A percentile compares a stretch with the other conserved stretches of the same genome.
Evolutionary conservation across 139 green algal genomes (phyloP).

Genomic region (Ettlia oleoabundans): DNA sequence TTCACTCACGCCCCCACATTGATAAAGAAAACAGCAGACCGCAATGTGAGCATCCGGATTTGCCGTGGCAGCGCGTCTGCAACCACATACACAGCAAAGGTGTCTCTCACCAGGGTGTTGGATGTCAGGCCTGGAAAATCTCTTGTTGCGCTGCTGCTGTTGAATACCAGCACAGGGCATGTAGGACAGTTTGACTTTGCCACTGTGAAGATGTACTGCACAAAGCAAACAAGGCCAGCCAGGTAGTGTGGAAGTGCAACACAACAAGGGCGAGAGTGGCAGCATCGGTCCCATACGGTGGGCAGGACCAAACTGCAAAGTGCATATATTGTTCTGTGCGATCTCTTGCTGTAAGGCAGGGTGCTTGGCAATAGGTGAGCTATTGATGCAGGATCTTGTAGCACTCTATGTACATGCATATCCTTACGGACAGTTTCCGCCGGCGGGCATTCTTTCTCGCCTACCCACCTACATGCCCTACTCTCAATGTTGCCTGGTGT

Average conservation of each 20-base stretch:
- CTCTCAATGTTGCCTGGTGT: not conserved
- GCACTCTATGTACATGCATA: not conserved
- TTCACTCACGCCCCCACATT: too few relatives aligned
- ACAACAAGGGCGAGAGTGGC: not conserved
- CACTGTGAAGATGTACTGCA: not conserved
- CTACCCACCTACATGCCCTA: too few relatives aligned
- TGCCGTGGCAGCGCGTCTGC: not conserved
- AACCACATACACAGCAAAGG: not conserved
- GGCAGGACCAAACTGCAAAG: not conserved
- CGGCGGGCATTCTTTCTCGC: too few relatives aligned
- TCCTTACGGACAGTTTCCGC: too few relatives aligned
- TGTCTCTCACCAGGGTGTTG: not conserved
- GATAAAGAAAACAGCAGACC: not conserved
- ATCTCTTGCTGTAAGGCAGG: not conserved
- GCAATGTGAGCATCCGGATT: not conserved
- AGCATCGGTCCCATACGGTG: not conserved
- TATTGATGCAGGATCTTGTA: not conserved
- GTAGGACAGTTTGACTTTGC: not conserved
- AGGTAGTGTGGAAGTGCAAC: not conserved
- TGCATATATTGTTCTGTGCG: too few relatives aligned
- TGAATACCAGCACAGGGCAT: not conserved
- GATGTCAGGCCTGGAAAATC: not conserved
- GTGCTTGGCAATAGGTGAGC: not conserved
- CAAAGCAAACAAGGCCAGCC: not conserved
- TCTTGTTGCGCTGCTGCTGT: not conserved